Evolutionary conservation across 1,284 basidiomycete species (phyloP), one percentile per base, ranked within the genome.

Genomic region (Pyrrhoderma noxium): DNA sequence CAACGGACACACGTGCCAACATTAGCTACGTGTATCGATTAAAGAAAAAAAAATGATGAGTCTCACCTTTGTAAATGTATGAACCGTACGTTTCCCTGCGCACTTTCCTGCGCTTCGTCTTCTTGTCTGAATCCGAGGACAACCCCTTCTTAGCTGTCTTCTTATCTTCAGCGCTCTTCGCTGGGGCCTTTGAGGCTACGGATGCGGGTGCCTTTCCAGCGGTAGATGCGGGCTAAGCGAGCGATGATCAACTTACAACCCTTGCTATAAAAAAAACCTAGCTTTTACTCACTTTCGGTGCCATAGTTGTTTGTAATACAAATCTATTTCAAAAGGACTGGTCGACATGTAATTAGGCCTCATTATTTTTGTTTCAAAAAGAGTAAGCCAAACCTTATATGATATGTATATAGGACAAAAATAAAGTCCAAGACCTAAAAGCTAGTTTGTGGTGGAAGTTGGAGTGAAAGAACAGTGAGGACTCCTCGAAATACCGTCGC

Each of bases 71-170:
- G 73, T 82, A 82, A 66, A 84, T 81, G 72, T 83, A 84, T 21
- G 78, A 76, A 55, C 76, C 76, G 73, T 81, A 82, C 18, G 79
- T 79, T 73, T 82, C 79, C 72, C 80, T 80, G 62, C 79, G 71
- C 47, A 70, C 60, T 72, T 79, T 79, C 61, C 69, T 72, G 59
- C 76, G 70, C 72, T 79, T 79, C 70, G 16, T 14, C n/a, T 75
- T 76, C 73, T 79, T 80, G 58, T 77, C 76, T 18, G 72, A 73
- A 50, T 72, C 76, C 11, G 62, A 59, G 31, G 65, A 56, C 1
- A 50, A 41, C 49, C 63, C 62, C 60, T 74, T 68, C 54, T 67
- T 65, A 55, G 70, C 62, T 13, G 76, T 75, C 72, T 79, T 80
- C 70, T 78, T 77, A 35, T 73, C 74, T 49, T 60, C 63, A 51